Base-by-base conservation (phyloP, 2,329 filamentous ascomycete species). In the Neonectria neomacrospora region DNA sequence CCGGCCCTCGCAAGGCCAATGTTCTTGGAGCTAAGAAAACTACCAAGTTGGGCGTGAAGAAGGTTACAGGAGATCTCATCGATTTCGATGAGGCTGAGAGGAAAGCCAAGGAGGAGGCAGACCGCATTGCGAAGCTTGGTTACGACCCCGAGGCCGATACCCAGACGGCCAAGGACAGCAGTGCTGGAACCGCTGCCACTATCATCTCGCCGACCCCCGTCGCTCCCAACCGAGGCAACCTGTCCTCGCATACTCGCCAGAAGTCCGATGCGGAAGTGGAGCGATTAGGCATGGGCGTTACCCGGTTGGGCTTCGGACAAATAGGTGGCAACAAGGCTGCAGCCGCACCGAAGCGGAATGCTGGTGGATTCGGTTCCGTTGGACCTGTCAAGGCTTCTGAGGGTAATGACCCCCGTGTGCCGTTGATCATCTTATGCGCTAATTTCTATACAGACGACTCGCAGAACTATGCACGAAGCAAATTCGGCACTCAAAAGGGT, bases 61-160 rank as follows among this genome's bases (percentile, higher is more conserved):
- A 98, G 84, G 88, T 97, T 34, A 88, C 85, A 3, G 86, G 84
- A 48, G 91, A 94, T 69, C 81, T 89, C 12, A 94, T 99, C 67
- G 95, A 99, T 81, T 99, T 99, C 74, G 96, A 99, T 68, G 96
- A 95, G 78, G 96, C 94, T 3, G 96, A 99, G 84, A 93, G 92
- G 80, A 97, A 96, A 81, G 96, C 96, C 45, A 97, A 95, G 79
- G 96, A 98, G 80, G 96, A 99, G 80, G 96, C 94, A 3, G 96
- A 98, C 79, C 90, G 96, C 70, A 96, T 97, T 76, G 94, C 91
- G 77, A 97, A 97, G 81, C 84, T 99, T 22, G 96, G 96, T 41
- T 99, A 99, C 75, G 94, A 99, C 73, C 93, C 94, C 1, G 91
- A 97, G 67, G 94, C 93, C 20, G 95, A 37, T 14, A 4, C 97